Conservation (phyloP, 2,329 filamentous ascomycete genomes). For the Ophiostoma tasmaniense region DNA sequence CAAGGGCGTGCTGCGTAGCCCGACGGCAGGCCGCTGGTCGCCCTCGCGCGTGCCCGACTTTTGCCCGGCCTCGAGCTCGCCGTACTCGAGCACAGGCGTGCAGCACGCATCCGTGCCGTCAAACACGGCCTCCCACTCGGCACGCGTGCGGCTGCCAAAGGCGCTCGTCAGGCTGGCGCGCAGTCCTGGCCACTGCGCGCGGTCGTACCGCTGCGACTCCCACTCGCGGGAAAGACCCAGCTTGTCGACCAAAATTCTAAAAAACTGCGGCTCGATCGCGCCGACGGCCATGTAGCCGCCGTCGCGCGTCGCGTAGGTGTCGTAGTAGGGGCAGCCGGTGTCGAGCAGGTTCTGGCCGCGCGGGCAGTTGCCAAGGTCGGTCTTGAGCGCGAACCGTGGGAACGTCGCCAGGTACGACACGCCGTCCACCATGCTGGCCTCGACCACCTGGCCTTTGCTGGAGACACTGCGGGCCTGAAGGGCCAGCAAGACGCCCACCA, state of each 20-base stretch:
- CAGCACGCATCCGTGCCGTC: constrained; percentile 88
- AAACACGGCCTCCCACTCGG: constrained; percentile 78
- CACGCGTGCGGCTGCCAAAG: constrained; percentile 62
- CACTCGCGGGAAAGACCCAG: constrained; percentile 49
- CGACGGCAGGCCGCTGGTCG: constrained; percentile 63
- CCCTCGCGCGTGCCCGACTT: constrained; percentile 39
- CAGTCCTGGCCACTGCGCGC: constrained; percentile 59
- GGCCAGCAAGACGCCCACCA: constrained; percentile 74
- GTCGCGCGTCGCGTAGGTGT: constrained; percentile 78
- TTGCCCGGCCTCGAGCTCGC: constrained; percentile 54
- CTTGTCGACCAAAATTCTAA: constrained; percentile 55
- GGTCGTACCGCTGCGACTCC: constrained; percentile 48
- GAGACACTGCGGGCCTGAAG: constrained; percentile 55
- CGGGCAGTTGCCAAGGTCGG: constrained; percentile 50
- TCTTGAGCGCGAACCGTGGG: constrained; percentile 59
- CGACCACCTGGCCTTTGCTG: constrained; percentile 77
- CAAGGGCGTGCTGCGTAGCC: constrained; percentile 60
- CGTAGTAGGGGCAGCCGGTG: constrained; percentile 80
- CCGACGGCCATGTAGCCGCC: constrained; percentile 79
- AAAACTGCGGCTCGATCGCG: constrained; percentile 83
- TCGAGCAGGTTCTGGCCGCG: constrained; percentile 75
- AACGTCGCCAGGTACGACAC: constrained; percentile 70
- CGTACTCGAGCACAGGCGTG: constrained; percentile 73
- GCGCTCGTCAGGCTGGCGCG: constrained; percentile 48
- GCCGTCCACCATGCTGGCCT: constrained; percentile 96